These are phyloP conservation scores for Blastocystis sp. DNA, from an alignment of 352 stramenopile species.

Conservation along the genomic window DNA sequence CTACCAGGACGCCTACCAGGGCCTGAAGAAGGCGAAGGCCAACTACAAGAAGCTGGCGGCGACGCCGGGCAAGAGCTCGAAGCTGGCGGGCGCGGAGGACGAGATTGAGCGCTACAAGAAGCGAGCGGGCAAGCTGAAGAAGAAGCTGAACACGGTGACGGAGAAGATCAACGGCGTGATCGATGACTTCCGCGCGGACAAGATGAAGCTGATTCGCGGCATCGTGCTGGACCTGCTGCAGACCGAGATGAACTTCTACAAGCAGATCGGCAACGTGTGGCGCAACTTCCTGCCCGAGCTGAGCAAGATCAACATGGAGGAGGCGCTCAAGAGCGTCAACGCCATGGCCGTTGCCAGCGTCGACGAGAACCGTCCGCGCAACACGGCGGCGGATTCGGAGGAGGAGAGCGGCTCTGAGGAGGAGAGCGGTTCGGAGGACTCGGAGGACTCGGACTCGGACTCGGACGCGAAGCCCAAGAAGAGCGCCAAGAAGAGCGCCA, in stretches of 20 bases:
- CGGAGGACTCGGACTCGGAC: background rate
- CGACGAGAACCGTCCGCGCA: constrained; percentile 38
- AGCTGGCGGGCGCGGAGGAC: constrained; percentile 19
- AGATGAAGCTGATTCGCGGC: constrained; percentile 15
- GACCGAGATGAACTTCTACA: constrained; percentile 21
- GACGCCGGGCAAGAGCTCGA: constrained; percentile 25
- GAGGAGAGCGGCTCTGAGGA: background rate
- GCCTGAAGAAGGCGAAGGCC: constrained; percentile 61
- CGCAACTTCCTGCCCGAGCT: constrained; percentile 47
- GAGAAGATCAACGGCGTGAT: constrained; percentile 59
- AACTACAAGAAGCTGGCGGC: constrained; percentile 39
- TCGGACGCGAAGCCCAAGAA: background rate
- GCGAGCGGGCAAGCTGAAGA: constrained; percentile 53
- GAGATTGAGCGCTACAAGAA: constrained; percentile 56
- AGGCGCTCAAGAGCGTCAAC: constrained; percentile 3
- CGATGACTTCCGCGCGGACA: constrained; percentile 44
- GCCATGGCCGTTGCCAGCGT: constrained; percentile 9
- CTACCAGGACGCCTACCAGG: constrained; percentile 45
- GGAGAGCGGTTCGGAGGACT: no score
- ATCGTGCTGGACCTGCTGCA: constrained; percentile 50
- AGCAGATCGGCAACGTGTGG: constrained; percentile 60
- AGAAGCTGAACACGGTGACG: constrained; percentile 63
- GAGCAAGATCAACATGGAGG: constrained; percentile 47
- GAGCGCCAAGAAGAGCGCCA: background rate
- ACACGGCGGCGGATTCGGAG: background rate